Evolutionary conservation across 805 yeast species (phyloP).

Genomic region (Saccharomycopsis sp.): DNA sequence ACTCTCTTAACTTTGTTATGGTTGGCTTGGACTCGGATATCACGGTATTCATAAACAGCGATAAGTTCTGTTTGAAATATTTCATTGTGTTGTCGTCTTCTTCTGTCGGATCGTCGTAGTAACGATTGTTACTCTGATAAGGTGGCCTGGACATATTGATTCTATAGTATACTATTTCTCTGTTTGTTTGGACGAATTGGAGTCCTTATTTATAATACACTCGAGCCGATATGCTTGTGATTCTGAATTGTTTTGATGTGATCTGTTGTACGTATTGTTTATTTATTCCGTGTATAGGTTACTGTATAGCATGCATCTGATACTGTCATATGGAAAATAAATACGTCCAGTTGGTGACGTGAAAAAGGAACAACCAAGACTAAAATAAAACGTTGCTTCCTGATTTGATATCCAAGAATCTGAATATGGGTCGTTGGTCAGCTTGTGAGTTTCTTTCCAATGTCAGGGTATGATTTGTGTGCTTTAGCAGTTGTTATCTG

Average conservation of each 20-base stretch:
- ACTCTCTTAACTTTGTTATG: background rate
- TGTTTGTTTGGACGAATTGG: no score
- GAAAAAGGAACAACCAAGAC: background rate
- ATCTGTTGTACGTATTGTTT: background rate
- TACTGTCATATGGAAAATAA: background rate
- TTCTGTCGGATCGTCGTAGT: background rate
- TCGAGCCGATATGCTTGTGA: background rate
- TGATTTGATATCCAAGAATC: background rate
- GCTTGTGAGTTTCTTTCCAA: background rate
- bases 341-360: background rate
- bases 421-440: no score
- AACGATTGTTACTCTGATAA: background rate
- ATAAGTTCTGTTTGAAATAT: background rate
- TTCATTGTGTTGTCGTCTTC: conserved; percentile 1
- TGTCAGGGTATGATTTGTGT: no score
- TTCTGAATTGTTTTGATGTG: background rate
- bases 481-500: no score
- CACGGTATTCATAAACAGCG: background rate
- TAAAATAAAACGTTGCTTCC: background rate
- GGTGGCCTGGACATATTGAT: background rate
- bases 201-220: background rate
- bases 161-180: no score
- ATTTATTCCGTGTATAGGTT: background rate
- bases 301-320: background rate
- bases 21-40: background rate